Percentiles rank a stretch among this genome's conserved stretches.
phyloP scores from a whole-genome alignment of 805 yeast genomes.

The Candida fluviatilis region DNA sequence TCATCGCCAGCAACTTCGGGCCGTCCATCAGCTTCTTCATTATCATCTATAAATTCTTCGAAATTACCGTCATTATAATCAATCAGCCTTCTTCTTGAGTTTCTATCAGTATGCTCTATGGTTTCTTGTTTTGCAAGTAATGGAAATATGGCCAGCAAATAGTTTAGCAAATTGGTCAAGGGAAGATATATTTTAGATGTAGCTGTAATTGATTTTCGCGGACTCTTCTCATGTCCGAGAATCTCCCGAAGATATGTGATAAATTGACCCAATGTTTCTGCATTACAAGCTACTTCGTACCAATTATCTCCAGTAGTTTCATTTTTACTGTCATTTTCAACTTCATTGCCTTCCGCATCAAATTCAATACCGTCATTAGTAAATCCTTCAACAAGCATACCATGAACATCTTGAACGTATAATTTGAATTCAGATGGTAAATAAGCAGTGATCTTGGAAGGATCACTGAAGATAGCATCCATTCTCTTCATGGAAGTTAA shows the following conservation, averaged over 20 bases:
- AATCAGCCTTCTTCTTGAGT: slow-evolving; percentile 14
- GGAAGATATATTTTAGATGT: slow-evolving; percentile 25
- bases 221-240: slow-evolving; percentile 13
- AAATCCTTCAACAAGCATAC: slow-evolving; percentile 25
- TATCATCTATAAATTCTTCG: slow-evolving; percentile 12
- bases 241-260: slow-evolving; percentile 18
- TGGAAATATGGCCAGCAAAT: slow-evolving; percentile 24
- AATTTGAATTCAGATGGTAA: slow-evolving; percentile 31
- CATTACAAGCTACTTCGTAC: slow-evolving; percentile 35
- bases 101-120: slow-evolving; percentile 8
- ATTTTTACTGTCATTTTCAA: slow-evolving; percentile 6
- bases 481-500: slow-evolving; percentile 31
- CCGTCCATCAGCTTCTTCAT: slow-evolving; percentile 6
- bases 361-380: slow-evolving; percentile 31
- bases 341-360: slow-evolving; percentile 27
- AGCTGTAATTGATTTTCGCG: slow-evolving; percentile 6
- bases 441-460: slow-evolving; percentile 3
- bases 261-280: slow-evolving; percentile 24
- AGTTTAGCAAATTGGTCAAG: slow-evolving; percentile 22
- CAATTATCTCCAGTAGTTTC: slow-evolving; percentile 16
- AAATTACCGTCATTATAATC: slow-evolving; percentile 16
- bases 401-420: slow-evolving; percentile 39
- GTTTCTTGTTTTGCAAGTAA: slow-evolving; percentile 24
- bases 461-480: slow-evolving; percentile 18
- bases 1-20: slow-evolving; percentile 8